phyloP scores from a whole-genome alignment of 805 yeast genomes.

The Brettanomyces naardenensis region DNA sequence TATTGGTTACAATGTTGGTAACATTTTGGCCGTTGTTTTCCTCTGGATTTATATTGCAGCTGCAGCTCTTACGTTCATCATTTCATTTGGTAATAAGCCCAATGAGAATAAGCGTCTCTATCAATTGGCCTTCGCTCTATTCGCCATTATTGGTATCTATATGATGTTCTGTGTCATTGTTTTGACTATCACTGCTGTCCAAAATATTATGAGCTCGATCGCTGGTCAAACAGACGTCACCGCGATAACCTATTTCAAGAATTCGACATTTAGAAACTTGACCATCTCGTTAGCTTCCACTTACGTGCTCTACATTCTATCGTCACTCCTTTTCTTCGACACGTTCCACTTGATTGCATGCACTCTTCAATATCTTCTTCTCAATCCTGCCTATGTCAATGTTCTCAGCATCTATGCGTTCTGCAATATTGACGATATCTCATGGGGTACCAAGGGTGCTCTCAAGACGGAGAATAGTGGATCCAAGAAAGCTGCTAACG shows the following conservation, averaged over 20 bases:
- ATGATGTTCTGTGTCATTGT: constrained; percentile 73
- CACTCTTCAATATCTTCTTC: constrained; percentile 68
- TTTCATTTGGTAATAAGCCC: constrained; percentile 92
- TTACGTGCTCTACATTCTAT: constrained; percentile 65
- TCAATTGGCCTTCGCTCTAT: constrained; percentile 58
- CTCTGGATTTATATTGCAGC: constrained; percentile 82
- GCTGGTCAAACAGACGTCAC: constrained; percentile 23
- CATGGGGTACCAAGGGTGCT: constrained; percentile 96
- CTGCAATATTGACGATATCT: constrained; percentile 89
- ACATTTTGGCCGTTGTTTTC: constrained; percentile 65
- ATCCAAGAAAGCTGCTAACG: constrained; percentile 52
- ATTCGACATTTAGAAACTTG: constrained; percentile 73
- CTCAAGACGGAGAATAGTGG: constrained; percentile 37
- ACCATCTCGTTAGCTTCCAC: constrained; percentile 79
- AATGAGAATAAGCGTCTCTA: constrained; percentile 77
- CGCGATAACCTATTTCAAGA: constrained; percentile 41
- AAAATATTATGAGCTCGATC: constrained; percentile 35
- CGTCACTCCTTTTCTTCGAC: constrained; percentile 74
- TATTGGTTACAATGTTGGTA: constrained; percentile 51
- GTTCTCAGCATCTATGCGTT: constrained; percentile 88
- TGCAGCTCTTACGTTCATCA: constrained; percentile 70
- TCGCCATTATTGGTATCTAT: constrained; percentile 79
- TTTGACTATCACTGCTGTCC: constrained; percentile 50
- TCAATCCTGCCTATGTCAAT: constrained; percentile 85
- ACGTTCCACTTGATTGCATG: constrained; percentile 89